phyloP scores from a whole-genome alignment of 805 yeast species.

The Ogataea ganodermae region DNA sequence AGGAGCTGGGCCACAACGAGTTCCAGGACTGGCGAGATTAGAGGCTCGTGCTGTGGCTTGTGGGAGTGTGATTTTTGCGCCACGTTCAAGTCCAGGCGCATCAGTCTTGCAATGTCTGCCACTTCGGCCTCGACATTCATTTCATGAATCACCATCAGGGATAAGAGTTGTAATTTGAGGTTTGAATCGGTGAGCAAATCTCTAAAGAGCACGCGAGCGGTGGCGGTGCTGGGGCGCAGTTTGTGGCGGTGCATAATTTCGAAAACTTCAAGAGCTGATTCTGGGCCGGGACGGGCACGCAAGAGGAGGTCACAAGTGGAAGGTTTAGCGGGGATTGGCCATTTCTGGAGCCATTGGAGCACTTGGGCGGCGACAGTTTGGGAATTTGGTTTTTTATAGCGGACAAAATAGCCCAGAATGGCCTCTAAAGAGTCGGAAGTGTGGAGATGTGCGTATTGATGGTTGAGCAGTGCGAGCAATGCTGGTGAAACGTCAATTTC shows the following conservation, averaged over 20 bases:
- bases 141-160: background rate
- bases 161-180: background rate
- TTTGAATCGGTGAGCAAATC: background rate
- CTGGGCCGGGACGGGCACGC: background rate
- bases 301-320: background rate
- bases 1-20: background rate
- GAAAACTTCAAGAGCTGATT: background rate
- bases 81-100: background rate
- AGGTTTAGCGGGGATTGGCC: background rate
- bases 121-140: background rate
- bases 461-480: background rate
- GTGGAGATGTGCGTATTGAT: conserved; percentile 5
- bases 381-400: background rate
- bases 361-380: background rate
- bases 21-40: background rate
- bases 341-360: background rate
- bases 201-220: background rate
- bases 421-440: conserved; percentile 11
- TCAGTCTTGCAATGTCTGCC: background rate
- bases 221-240: background rate
- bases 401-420: conserved; percentile 13
- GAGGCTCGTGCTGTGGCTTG: background rate
- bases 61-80: background rate
- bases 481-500: background rate
- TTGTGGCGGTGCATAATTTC: background rate